phyloP scores from a whole-genome alignment of 169 alveolate genomes.

The Plasmodium ovale region DNA sequence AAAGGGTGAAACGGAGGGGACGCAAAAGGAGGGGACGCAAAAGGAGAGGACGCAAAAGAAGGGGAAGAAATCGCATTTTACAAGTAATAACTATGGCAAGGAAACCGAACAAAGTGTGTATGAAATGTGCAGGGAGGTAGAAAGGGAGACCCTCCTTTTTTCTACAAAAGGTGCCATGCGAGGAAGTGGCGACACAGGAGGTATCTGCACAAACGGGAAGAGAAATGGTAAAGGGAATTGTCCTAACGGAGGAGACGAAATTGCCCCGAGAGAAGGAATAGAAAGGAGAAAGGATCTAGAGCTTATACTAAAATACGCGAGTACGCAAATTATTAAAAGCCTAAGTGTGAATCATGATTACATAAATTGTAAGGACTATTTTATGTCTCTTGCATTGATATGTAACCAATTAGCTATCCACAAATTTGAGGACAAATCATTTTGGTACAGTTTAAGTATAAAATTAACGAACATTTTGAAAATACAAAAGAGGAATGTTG shows the following conservation, averaged over 20 bases:
- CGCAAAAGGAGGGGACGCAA: not conserved
- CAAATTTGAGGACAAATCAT: conserved; percentile 4
- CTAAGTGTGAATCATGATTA: conserved; percentile 15
- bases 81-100: no score
- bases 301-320: conserved; percentile 25
- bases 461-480: conserved; percentile 19
- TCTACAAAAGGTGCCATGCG: no score
- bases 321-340: conserved; percentile 39
- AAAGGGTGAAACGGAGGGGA: not conserved
- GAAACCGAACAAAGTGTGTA: not conserved
- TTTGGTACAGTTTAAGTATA: conserved; percentile 28
- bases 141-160: no score
- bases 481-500: conserved; percentile 6
- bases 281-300: not conserved
- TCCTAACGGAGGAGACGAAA: no score
- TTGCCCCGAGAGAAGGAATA: not conserved
- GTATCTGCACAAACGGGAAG: not conserved
- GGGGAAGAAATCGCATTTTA: no score
- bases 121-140: not conserved
- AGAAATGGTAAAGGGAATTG: no score
- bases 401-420: conserved; percentile 60
- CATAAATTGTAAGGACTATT: conserved; percentile 34
- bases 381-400: conserved; percentile 63
- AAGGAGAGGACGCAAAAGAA: not conserved
- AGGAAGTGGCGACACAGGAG: not conserved